Conservation (phyloP, 2,329 filamentous ascomycete species). For the Neonectria sp. region DNA sequence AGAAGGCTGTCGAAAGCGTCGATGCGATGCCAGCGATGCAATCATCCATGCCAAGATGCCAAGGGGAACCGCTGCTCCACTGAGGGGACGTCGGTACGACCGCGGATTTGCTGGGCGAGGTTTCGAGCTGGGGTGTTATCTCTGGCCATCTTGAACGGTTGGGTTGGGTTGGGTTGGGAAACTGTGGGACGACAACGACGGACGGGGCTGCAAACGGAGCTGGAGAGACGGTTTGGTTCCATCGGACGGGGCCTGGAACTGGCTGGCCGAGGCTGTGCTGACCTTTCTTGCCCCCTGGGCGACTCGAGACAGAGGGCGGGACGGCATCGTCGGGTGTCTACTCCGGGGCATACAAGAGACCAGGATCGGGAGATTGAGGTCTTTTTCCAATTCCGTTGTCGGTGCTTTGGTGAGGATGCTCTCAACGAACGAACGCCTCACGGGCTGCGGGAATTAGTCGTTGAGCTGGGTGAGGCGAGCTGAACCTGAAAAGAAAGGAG, state of each 20-base stretch:
- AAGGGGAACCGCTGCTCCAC: conserved; percentile 22
- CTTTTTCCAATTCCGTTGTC: conserved; percentile 24
- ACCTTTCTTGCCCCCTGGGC: not conserved
- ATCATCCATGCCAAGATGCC: conserved; percentile 14
- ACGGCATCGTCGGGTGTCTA: conserved; percentile 35
- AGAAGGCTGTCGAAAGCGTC: no score
- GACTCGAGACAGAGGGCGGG: not conserved
- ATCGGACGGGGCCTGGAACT: not conserved
- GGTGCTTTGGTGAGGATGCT: not conserved
- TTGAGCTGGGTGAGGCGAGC: not conserved
- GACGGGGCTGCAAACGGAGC: not conserved
- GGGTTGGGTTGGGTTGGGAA: not conserved
- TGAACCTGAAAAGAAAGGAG: not conserved
- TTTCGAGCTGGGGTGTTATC: conserved; percentile 27
- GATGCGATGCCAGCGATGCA: conserved; percentile 20
- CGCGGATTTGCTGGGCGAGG: conserved; percentile 19
- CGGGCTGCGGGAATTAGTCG: not conserved
- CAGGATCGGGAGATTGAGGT: conserved; percentile 24
- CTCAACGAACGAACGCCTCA: not conserved
- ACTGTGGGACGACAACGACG: conserved; percentile 24
- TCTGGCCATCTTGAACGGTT: conserved; percentile 16
- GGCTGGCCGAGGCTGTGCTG: not conserved
- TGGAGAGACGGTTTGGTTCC: conserved; percentile 10
- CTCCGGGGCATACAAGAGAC: conserved; percentile 15
- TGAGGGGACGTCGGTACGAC: conserved; percentile 13